These are phyloP conservation scores for Diaporthe sp. DNA, from an alignment of 2,329 filamentous ascomycete species.

Conservation along the genomic window DNA sequence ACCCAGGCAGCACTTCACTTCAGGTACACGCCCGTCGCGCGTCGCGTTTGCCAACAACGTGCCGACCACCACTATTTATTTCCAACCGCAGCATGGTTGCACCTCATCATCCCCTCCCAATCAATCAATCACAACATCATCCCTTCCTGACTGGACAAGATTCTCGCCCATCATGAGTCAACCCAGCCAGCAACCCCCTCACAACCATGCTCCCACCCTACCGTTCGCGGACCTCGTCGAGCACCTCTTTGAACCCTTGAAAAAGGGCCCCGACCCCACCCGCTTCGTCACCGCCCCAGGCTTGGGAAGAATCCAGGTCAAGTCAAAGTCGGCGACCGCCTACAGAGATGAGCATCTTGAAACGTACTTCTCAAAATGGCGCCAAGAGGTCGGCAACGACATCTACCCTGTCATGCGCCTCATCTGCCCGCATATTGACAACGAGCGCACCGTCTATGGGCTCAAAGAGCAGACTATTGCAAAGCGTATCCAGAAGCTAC, in stretches of 20 bases:
- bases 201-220: conserved; percentile 82
- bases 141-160: not conserved
- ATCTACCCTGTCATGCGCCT: conserved; percentile 93
- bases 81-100: not conserved
- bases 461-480: conserved; percentile 93
- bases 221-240: conserved; percentile 84
- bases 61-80: not conserved
- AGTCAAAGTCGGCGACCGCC: conserved; percentile 78
- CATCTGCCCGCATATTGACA: conserved; percentile 92
- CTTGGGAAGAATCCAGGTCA: conserved; percentile 60
- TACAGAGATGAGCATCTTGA: conserved; percentile 84
- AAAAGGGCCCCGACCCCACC: conserved; percentile 73
- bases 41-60: not conserved
- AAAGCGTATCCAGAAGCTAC: conserved; percentile 88
- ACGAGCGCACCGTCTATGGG: conserved; percentile 91
- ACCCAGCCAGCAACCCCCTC: conserved; percentile 64
- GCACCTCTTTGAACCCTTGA: conserved; percentile 82
- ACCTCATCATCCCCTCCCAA: not conserved
- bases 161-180: conserved; percentile 46
- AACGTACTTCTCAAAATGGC: conserved; percentile 87
- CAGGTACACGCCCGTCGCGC: conserved; percentile 7
- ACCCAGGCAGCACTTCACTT: conserved; percentile 24
- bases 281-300: not conserved
- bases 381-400: conserved; percentile 87
- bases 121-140: not conserved